These are phyloP conservation scores for Astraeus odoratus DNA, from an alignment of 768 basidiomycete species.

Conservation along the genomic window DNA sequence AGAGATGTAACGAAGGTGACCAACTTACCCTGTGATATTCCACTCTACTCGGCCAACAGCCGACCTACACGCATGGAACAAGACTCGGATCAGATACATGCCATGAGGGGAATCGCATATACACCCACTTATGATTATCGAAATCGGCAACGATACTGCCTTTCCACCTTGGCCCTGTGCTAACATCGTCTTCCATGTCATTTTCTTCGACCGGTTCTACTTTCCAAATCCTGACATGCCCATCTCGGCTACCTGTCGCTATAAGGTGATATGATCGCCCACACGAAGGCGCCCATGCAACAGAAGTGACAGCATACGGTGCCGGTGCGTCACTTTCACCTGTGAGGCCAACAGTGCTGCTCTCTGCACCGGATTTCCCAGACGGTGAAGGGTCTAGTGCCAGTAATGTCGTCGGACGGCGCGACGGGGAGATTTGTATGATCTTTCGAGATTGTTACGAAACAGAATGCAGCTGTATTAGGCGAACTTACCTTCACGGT, in stretches of 20 bases:
- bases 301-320: constrained; percentile 65
- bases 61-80: constrained; percentile 36
- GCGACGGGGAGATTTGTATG: constrained; percentile 64
- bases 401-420: constrained; percentile 59
- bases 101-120: constrained; percentile 12
- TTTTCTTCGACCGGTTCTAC: constrained; percentile 53
- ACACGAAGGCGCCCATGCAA: constrained; percentile 92
- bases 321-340: constrained; percentile 32
- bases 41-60: constrained; percentile 85
- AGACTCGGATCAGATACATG: too few species aligned
- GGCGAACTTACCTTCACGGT: constrained; percentile 58
- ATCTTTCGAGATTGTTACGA: constrained; percentile 38
- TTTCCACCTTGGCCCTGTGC: constrained; percentile 49
- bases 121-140: constrained; percentile 68
- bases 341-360: constrained; percentile 14
- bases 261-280: constrained; percentile 93
- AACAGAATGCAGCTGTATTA: not conserved
- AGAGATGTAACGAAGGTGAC: not conserved
- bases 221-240: constrained; percentile 86
- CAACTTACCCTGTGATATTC: constrained; percentile 76
- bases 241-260: constrained; percentile 85
- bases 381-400: constrained; percentile 42
- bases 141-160: constrained; percentile 79
- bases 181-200: constrained; percentile 39
- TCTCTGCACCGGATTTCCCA: constrained; percentile 13